A percentile compares a stretch with the other conserved stretches of the same genome.
These are phyloP conservation scores for Lepraria neglecta DNA, from an alignment of 495 filamentous ascomycete species.

Conservation along the genomic window DNA sequence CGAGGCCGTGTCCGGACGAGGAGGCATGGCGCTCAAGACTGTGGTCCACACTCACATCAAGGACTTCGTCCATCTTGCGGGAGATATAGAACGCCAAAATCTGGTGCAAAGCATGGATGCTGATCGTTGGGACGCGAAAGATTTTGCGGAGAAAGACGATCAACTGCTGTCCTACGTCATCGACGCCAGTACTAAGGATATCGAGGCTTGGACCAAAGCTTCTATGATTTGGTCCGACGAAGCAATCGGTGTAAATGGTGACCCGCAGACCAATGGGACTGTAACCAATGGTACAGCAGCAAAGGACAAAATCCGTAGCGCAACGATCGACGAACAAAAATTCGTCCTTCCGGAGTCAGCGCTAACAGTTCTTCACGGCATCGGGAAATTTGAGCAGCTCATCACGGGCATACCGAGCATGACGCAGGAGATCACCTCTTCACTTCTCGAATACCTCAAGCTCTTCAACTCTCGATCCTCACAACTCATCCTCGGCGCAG, in stretches of 20 bases:
- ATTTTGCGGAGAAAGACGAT: constrained; percentile 66
- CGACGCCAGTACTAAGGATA: constrained; percentile 72
- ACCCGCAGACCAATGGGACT: constrained; percentile 30
- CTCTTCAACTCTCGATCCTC: constrained; percentile 91
- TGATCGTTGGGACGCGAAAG: constrained; percentile 83
- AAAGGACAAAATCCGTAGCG: constrained; percentile 65
- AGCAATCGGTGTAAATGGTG: constrained; percentile 27
- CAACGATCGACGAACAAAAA: constrained; percentile 74
- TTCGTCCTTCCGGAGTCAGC: constrained; percentile 84
- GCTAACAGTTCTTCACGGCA: constrained; percentile 67
- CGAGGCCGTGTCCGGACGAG: constrained; percentile 86
- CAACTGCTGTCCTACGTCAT: constrained; percentile 61
- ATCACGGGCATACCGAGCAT: constrained; percentile 80
- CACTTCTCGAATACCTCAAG: constrained; percentile 67
- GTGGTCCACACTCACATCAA: constrained; percentile 87
- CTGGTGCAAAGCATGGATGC: constrained; percentile 80
- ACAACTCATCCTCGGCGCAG: constrained; percentile 91
- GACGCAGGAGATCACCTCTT: constrained; percentile 71
- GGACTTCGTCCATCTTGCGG: constrained; percentile 73
- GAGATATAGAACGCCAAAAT: constrained; percentile 68
- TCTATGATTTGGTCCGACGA: constrained; percentile 63
- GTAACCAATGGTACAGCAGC: constrained; percentile 43
- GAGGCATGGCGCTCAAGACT: constrained; percentile 75
- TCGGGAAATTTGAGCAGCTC: constrained; percentile 75
- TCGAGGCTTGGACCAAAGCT: constrained; percentile 61